Evolutionary conservation across 306 rosid genomes (phyloP).

Genomic region (Neltuma alba): DNA sequence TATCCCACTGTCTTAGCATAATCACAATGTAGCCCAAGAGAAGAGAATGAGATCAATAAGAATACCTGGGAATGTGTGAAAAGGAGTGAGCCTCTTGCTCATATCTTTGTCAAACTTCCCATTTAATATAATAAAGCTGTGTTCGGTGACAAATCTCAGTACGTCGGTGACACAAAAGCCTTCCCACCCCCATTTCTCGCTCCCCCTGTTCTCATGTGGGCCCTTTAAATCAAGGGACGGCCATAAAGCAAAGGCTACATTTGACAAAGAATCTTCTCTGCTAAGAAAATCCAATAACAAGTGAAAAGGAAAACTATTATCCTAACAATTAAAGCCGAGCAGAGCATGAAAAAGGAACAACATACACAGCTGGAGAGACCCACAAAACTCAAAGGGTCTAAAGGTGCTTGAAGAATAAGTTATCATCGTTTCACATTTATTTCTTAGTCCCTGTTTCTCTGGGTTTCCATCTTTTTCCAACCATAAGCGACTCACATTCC

Average conservation of each 20-base stretch:
- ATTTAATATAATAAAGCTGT: conserved; percentile 32
- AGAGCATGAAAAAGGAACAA: not conserved
- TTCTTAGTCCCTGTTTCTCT: conserved; percentile 17
- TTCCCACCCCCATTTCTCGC: not conserved
- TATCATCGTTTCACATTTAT: conserved; percentile 41
- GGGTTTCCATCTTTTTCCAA: conserved; percentile 21
- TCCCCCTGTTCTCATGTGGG: conserved; percentile 4
- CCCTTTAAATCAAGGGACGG: conserved; percentile 40
- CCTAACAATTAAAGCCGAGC: conserved; percentile 41
- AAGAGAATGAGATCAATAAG: conserved; percentile 21
- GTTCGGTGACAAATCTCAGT: conserved; percentile 23
- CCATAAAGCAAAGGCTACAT: conserved; percentile 40
- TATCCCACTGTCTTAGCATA: conserved; percentile 1
- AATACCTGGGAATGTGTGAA: conserved; percentile 49
- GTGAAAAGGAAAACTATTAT: conserved; percentile 23
- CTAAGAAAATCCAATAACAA: conserved; percentile 31
- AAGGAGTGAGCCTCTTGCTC: conserved; percentile 39
- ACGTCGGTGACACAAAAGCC: conserved; percentile 61
- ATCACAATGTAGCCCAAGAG: not conserved
- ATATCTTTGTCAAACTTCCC: conserved; percentile 54
- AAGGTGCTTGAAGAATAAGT: conserved; percentile 68
- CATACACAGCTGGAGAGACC: conserved; percentile 16
- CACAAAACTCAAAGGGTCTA: conserved; percentile 24
- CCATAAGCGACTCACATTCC: conserved; percentile 38
- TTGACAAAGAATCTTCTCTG: conserved; percentile 53